These are phyloP conservation scores for Lindgomyces ingoldianus DNA, from an alignment of 495 filamentous ascomycete species.

Conservation along the genomic window DNA sequence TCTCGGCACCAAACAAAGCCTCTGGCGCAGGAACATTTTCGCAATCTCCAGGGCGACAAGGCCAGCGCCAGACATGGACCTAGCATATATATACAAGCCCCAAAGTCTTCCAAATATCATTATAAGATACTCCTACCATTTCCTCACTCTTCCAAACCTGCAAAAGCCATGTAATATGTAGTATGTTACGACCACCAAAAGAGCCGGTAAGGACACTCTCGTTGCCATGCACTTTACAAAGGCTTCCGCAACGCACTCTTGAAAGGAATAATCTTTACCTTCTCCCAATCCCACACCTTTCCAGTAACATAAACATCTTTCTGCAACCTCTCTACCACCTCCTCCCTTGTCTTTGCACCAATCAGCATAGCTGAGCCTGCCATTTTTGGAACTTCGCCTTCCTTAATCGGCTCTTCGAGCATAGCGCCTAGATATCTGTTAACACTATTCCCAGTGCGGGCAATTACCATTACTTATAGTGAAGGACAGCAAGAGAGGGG, in stretches of 20 bases:
- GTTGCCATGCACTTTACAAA: slow-evolving; percentile 24
- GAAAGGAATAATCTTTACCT: slow-evolving; percentile 54
- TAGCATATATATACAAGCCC: too few relatives aligned
- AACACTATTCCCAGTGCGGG: neutral
- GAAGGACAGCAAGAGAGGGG: neutral
- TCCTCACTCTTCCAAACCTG: neutral
- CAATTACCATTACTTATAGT: neutral
- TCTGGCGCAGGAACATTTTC: too few relatives aligned
- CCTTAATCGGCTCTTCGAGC: slow-evolving; percentile 65
- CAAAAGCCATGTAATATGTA: too few relatives aligned
- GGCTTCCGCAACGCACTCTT: slow-evolving; percentile 44
- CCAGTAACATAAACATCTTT: slow-evolving; percentile 68
- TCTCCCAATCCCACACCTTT: slow-evolving; percentile 85
- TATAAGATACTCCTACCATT: too few relatives aligned
- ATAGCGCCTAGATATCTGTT: slow-evolving; percentile 62
- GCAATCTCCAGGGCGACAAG: too few relatives aligned
- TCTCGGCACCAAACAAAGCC: too few relatives aligned
- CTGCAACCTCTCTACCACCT: slow-evolving; percentile 64
- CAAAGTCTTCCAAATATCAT: too few relatives aligned
- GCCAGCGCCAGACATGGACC: too few relatives aligned
- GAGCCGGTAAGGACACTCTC: too few relatives aligned
- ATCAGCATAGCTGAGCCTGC: slow-evolving; percentile 69
- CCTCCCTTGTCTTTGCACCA: slow-evolving; percentile 64
- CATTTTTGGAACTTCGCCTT: slow-evolving; percentile 64
- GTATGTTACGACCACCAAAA: too few relatives aligned